Evolutionary conservation across 345 rosid species (phyloP).

Genomic region (Moricandia moricandioides): DNA sequence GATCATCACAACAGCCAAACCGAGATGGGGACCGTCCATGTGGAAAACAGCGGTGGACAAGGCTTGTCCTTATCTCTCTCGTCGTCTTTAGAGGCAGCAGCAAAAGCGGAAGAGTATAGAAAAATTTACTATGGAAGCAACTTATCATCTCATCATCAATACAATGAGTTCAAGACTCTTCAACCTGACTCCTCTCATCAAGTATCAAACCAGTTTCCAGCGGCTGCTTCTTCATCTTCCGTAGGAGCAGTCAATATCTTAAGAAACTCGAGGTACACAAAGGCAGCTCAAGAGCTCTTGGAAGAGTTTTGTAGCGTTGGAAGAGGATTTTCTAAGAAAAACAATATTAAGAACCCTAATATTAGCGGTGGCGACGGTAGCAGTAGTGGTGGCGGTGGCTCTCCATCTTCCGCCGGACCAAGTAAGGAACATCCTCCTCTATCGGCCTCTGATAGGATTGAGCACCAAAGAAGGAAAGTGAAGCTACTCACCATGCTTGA

Average conservation of each 20-base stretch:
- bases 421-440: constrained; percentile 55
- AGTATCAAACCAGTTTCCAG: constrained; percentile 35
- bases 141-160: background rate
- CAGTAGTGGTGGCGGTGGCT: constrained; percentile 35
- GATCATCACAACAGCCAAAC: constrained; percentile 38
- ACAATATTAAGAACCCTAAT: constrained; percentile 56
- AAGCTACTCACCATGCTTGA: constrained; percentile 94
- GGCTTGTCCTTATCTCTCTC: constrained; percentile 88
- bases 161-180: constrained; percentile 10
- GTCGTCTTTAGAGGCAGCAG: constrained; percentile 71
- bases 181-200: constrained; percentile 37
- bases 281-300: constrained; percentile 75
- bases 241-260: constrained; percentile 57
- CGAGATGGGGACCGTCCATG: constrained; percentile 53
- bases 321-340: constrained; percentile 74
- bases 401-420: constrained; percentile 43
- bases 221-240: constrained; percentile 33
- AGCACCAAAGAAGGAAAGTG: constrained; percentile 95
- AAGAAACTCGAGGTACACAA: constrained; percentile 75
- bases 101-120: constrained; percentile 78
- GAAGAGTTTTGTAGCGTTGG: constrained; percentile 97
- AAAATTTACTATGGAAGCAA: constrained; percentile 27
- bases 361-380: constrained; percentile 32
- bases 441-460: constrained; percentile 83
- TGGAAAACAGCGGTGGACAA: constrained; percentile 53